Conservation (phyloP, 805 yeast genomes). For the Yarrowia sp. region DNA sequence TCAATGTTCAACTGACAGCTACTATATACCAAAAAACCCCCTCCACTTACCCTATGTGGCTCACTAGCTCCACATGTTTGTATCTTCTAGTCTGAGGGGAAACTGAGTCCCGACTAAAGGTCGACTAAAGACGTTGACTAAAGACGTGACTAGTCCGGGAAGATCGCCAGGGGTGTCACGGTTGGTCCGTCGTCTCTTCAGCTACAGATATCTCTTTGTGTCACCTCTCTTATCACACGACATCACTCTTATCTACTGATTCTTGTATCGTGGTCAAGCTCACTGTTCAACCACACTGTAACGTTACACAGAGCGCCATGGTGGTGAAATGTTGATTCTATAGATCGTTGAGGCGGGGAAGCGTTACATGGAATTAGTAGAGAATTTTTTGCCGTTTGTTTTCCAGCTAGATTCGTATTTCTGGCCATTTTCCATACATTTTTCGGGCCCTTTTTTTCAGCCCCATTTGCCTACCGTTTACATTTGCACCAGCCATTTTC, state of each 20-base stretch:
- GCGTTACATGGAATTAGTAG: not conserved
- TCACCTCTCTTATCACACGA: not conserved
- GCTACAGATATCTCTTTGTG: too few relatives aligned
- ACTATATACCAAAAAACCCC: too few relatives aligned
- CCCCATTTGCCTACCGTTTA: not conserved
- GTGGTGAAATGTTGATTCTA: not conserved
- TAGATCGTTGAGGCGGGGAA: not conserved
- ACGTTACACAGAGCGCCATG: conserved; percentile 9
- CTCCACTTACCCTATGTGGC: too few relatives aligned
- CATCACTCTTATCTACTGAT: too few relatives aligned
- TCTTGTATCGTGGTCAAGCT: too few relatives aligned
- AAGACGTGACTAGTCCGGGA: not conserved
- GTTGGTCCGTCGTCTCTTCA: too few relatives aligned
- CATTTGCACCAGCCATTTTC: not conserved
- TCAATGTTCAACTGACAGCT: too few relatives aligned
- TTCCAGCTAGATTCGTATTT: too few relatives aligned
- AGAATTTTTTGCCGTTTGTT: too few relatives aligned
- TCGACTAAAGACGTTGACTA: not conserved
- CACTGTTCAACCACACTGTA: not conserved
- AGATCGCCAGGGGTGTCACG: too few relatives aligned
- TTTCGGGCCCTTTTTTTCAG: too few relatives aligned
- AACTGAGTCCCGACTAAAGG: not conserved
- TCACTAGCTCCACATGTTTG: not conserved
- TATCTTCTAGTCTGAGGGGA: not conserved
- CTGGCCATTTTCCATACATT: not conserved